phyloP scores from a whole-genome alignment of 805 yeast species.

The Dipodascus geniculatus region DNA sequence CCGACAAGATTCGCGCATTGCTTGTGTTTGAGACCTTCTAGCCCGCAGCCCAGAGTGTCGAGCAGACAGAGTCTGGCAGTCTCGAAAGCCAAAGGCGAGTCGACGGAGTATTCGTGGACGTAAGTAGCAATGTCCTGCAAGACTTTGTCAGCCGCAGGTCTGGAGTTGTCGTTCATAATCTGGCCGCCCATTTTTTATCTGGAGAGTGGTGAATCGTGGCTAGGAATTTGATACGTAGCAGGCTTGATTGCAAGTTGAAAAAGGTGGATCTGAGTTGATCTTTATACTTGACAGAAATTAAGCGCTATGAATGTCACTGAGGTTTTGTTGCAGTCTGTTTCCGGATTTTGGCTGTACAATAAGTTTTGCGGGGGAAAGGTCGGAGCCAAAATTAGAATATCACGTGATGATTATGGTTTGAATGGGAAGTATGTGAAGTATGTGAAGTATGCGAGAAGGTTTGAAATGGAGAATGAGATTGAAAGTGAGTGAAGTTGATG shows the following conservation, averaged over 20 bases:
- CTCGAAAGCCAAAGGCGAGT: conserved; percentile 37
- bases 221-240: neutral
- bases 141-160: conserved; percentile 41
- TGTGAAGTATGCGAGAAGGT: too few relatives aligned
- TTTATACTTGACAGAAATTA: neutral
- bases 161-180: conserved; percentile 34
- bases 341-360: neutral
- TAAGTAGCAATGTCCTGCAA: conserved; percentile 38
- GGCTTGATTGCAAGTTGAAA: neutral
- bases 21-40: conserved; percentile 43
- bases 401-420: too few relatives aligned
- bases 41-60: conserved; percentile 50
- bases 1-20: conserved; percentile 38
- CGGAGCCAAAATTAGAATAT: neutral
- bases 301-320: too few relatives aligned
- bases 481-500: too few relatives aligned
- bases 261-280: neutral
- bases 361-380: neutral
- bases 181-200: conserved; percentile 3
- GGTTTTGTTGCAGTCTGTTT: neutral
- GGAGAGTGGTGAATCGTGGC: conserved; percentile 2
- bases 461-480: too few relatives aligned
- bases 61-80: conserved; percentile 45
- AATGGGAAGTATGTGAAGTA: too few relatives aligned
- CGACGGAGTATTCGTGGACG: conserved; percentile 35